phyloP scores from a whole-genome alignment of 2,329 filamentous ascomycete species.

The Helicocarpus griseus region DNA sequence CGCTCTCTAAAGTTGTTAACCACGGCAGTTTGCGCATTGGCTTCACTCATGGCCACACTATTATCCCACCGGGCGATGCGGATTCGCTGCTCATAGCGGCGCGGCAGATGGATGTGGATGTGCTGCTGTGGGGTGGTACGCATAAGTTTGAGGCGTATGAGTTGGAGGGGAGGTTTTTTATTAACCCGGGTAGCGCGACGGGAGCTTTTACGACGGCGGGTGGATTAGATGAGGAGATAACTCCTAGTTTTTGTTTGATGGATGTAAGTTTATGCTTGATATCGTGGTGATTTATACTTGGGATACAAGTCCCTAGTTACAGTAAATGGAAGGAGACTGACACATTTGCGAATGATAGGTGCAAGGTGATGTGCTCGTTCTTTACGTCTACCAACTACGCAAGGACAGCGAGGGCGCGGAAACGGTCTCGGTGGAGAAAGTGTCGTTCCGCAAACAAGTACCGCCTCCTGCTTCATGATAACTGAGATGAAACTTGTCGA shows the following conservation, averaged over 20 bases:
- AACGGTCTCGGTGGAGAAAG: conserved; percentile 75
- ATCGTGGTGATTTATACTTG: too few relatives aligned
- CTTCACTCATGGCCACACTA: conserved; percentile 63
- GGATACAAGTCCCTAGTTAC: too few relatives aligned
- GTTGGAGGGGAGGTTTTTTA: conserved; percentile 62
- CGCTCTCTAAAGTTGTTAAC: conserved; percentile 59
- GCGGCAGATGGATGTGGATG: conserved; percentile 62
- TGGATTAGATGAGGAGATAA: conserved; percentile 61
- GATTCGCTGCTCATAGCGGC: conserved; percentile 59
- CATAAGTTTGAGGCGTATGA: conserved; percentile 63
- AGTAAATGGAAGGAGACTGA: conserved; percentile 4
- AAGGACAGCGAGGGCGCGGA: conserved; percentile 68
- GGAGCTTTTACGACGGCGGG: conserved; percentile 54
- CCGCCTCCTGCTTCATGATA: conserved; percentile 44
- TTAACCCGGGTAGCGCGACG: conserved; percentile 60
- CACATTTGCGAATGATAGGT: conserved; percentile 47
- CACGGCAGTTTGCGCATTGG: conserved; percentile 59
- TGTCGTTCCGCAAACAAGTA: conserved; percentile 72
- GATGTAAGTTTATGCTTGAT: conserved; percentile 63
- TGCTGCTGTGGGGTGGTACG: conserved; percentile 59
- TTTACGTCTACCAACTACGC: conserved; percentile 85
- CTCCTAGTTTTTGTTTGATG: conserved; percentile 93
- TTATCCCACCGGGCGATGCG: conserved; percentile 56
- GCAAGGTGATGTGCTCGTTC: conserved; percentile 87
- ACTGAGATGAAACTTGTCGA: not conserved